Evolutionary conservation across 805 yeast species (phyloP).

Genomic region (Candida awuae): DNA sequence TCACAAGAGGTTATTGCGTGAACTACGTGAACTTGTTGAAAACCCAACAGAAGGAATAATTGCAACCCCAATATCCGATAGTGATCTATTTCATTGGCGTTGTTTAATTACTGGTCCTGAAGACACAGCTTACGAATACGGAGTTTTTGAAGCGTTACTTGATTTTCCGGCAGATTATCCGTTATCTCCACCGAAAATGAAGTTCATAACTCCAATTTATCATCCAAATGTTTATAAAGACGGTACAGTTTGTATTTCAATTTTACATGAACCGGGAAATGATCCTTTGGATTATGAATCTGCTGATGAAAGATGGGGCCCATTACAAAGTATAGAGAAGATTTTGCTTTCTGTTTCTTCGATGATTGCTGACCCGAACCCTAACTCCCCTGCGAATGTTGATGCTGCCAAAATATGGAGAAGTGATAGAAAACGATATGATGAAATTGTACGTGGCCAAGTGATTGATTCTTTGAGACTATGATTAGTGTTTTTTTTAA

Average conservation of each 20-base stretch:
- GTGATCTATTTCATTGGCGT: conserved; percentile 45
- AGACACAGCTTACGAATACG: conserved; percentile 48
- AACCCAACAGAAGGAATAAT: conserved; percentile 94
- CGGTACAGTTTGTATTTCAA: conserved; percentile 94
- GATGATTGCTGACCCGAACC: conserved; percentile 95
- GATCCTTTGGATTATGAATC: conserved; percentile 94
- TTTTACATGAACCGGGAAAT: conserved; percentile 92
- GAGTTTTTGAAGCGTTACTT: conserved; percentile 46
- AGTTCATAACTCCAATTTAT: conserved; percentile 67
- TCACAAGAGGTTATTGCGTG: conserved; percentile 77
- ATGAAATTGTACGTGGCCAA: conserved; percentile 54
- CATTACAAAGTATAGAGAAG: conserved; percentile 96
- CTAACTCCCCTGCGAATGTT: conserved; percentile 89
- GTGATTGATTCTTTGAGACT: conserved; percentile 30
- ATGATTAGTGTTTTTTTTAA: not conserved
- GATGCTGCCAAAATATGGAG: conserved; percentile 85
- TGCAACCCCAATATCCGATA: conserved; percentile 78
- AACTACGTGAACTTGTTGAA: conserved; percentile 73
- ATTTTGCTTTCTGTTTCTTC: conserved; percentile 86
- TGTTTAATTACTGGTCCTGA: conserved; percentile 47
- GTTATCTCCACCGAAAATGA: conserved; percentile 48
- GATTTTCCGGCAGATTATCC: conserved; percentile 48
- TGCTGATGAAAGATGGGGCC: conserved; percentile 97
- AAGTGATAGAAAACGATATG: conserved; percentile 64
- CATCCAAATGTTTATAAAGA: conserved; percentile 94